Base-by-base conservation (phyloP, 1,284 basidiomycete species). In the Cerrena zonata region DNA sequence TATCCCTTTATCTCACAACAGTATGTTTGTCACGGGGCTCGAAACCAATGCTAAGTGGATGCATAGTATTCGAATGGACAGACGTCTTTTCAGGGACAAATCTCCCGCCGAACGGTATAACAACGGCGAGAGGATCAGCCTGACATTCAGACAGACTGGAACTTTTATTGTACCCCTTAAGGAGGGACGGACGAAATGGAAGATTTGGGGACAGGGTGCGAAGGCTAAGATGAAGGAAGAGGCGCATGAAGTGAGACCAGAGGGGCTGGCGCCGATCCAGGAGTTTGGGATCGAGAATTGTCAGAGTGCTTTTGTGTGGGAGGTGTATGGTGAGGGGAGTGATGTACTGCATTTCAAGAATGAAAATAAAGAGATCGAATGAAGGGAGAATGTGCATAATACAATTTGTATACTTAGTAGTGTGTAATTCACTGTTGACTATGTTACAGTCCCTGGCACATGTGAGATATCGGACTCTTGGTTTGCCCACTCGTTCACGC, bases 231-330 rank as follows among this genome's bases (percentile, higher is more conserved):
- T 69, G 15, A 70, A 62, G 48, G 76, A 71, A 38, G 69, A 73
- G 2, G 82, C 80, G 4, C 63, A 68, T 30, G 60, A 65, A 26
- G 79, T 86, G 24, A 72, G 69, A 2, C 63, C 69, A 50, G 78
- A 82, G 60, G 74, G 72, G n/a, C 69, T 66, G 50, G 66, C 58
- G 52, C 62, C 89, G 54, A 66, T 88, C 18, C 59, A 63, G 21
- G 83, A 79, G 15, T 89, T 89, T 68, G 84, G 86, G 30, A 69
- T 73, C 53, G 86, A 89, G 70, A 89, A 89, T 56, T 79, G 82
- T 44, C 67, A 74, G 53, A 80, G 74, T 52, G 70, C 77, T 46
- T 88, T 89, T 60, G 73, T 85, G 58, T 88, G 86, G 86, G 75
- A 82, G 2, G 66, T 58, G 18, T 89, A 88, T 58, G 84, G 84